Base-by-base conservation (phyloP, 495 filamentous ascomycete species). In the Annulohypoxylon maeteangense region DNA sequence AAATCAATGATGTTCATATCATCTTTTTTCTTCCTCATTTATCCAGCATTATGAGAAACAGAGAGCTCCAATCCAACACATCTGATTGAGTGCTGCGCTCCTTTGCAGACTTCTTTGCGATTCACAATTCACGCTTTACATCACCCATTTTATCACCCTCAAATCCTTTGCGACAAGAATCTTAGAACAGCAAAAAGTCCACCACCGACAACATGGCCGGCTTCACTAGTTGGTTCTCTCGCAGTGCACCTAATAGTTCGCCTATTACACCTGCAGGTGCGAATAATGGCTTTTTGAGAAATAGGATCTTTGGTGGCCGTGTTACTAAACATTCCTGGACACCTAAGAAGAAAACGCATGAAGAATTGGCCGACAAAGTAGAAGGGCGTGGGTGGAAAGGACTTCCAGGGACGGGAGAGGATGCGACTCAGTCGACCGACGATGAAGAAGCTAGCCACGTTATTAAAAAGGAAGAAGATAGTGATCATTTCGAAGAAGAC, bases 271-370 rank as follows among this genome's bases (percentile, higher is more conserved):
- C 36, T n/a, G n/a, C 36, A 10, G 12, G 10, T 40, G 8, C 22
- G 4, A 29, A 25, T 14, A 23, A 11, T 40, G 57, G 23, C 22
- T 56, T n/a, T 14, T 36, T 48, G 16, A 25, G n/a, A 34, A 38
- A 50, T 38, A 62, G 32, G 48, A 50, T 71, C 56, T 57, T 66
- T 34, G 0, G 31, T 14, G 62, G 68, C 25, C 68, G 62, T 16
- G 51, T 66, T 51, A 66, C 62, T 8, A 66, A 71, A 36, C 48
- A 14, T 10, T 3, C 22, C 18, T 42, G 18, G 2, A 42, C 57
- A 10, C 16, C 32, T 18, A 62, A 23, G 29, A 34, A 29, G 42
- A 42, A 47, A 29, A 23, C 22, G 7, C 2, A 38, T 40, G 50
- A 27, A 45, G 31, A 18, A 18, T 7, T 4, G n/a, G 22, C 6